These are phyloP conservation scores for Podila epicladia DNA, from an alignment of 192 early-diverging fungal species.

Conservation along the genomic window DNA sequence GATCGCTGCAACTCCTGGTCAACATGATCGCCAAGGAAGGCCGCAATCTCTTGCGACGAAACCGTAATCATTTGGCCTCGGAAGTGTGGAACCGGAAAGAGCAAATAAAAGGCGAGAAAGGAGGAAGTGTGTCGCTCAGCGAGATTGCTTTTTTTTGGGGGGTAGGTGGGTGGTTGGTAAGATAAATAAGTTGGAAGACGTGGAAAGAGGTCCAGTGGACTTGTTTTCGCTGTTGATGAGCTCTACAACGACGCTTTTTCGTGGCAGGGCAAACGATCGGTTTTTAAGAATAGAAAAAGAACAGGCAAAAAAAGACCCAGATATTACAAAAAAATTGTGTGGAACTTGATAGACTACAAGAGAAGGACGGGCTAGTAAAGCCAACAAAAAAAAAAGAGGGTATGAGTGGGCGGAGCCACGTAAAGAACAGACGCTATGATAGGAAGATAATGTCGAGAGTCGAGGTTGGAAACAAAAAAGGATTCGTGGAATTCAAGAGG, in stretches of 20 bases:
- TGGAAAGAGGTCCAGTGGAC: not conserved
- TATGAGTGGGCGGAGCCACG: not conserved
- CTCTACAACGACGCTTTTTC: not conserved
- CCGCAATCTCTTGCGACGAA: slow-evolving; percentile 39
- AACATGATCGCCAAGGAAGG: slow-evolving; percentile 49
- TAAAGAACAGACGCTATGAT: not conserved
- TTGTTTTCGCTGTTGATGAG: not conserved
- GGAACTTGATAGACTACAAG: too few species aligned
- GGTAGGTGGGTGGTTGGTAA: not conserved
- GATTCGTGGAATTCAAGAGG: too few species aligned
- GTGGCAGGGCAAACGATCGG: not conserved
- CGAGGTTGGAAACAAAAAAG: too few species aligned
- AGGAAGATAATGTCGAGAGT: too few species aligned
- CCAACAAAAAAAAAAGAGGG: not conserved
- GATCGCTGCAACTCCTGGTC: slow-evolving; percentile 40
- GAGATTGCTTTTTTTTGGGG: too few species aligned
- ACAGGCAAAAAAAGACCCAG: not conserved
- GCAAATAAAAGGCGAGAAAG: not conserved
- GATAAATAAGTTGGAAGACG: not conserved
- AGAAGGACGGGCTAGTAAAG: too few species aligned
- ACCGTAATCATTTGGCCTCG: slow-evolving; percentile 32
- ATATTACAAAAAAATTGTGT: too few species aligned
- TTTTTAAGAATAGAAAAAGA: not conserved
- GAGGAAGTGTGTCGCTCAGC: not conserved
- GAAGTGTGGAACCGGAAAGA: not conserved